phyloP scores from a whole-genome alignment of 164 flowering plant genomes.

The Vitis labrusca region DNA sequence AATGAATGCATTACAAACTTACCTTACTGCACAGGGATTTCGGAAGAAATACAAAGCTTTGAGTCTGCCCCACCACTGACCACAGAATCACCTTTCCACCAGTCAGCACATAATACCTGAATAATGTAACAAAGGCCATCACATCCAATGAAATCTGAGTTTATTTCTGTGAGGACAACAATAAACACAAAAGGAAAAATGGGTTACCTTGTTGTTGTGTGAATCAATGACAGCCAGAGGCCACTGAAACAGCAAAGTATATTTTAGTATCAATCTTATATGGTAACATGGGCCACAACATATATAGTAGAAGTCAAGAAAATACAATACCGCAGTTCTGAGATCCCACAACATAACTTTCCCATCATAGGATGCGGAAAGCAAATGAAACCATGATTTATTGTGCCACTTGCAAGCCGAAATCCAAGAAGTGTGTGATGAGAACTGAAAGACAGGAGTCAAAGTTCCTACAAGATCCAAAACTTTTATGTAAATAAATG shows the following conservation, averaged over 20 bases:
- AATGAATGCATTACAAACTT: constrained; percentile 1
- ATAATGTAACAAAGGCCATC: constrained; percentile 6
- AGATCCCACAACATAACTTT: constrained; percentile 97
- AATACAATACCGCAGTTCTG: constrained; percentile 75
- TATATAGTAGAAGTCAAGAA: neutral
- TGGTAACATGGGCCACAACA: neutral
- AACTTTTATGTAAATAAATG: neutral
- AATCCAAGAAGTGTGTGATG: constrained; percentile 87
- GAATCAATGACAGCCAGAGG: constrained; percentile 74
- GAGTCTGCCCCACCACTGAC: constrained; percentile 91
- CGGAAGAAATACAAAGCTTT: constrained; percentile 76
- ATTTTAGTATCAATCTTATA: neutral
- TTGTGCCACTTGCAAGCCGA: constrained; percentile 94
- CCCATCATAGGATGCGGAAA: constrained; percentile 91
- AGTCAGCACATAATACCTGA: constrained; percentile 90
- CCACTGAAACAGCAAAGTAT: constrained; percentile 61
- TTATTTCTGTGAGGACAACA: neutral
- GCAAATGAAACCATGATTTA: constrained; percentile 76
- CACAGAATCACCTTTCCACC: constrained; percentile 90
- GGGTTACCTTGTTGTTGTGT: constrained; percentile 81
- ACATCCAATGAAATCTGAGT: neutral
- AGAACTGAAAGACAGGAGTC: constrained; percentile 79
- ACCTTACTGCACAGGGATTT: constrained; percentile 44
- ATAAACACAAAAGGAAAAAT: neutral
- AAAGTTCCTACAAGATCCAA: constrained; percentile 52